Evolutionary conservation across 2,329 filamentous ascomycete species (phyloP).

Genomic region (Trichophyton rubrum): DNA sequence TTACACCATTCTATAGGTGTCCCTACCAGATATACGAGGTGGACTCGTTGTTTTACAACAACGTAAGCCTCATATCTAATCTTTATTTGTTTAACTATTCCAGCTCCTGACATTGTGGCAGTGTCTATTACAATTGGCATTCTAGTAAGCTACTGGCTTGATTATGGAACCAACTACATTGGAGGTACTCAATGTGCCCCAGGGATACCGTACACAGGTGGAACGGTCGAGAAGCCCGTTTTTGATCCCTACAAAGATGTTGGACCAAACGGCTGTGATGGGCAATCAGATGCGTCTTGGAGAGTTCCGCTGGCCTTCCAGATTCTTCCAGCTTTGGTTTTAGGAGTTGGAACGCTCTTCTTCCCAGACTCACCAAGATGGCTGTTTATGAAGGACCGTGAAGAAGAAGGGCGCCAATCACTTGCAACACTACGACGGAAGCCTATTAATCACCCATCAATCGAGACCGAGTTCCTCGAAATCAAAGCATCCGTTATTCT

Average conservation of each 20-base stretch:
- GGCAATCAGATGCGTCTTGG: conserved; percentile 39
- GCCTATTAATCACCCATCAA: conserved; percentile 31
- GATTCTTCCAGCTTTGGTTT: conserved; percentile 28
- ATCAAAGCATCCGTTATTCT: conserved; percentile 36
- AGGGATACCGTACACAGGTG: conserved; percentile 36
- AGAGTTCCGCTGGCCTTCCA: conserved; percentile 38
- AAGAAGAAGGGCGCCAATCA: conserved; percentile 37
- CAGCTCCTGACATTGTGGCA: conserved; percentile 14
- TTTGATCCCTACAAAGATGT: conserved; percentile 34
- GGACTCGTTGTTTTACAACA: conserved; percentile 29
- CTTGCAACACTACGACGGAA: conserved; percentile 39
- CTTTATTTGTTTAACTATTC: neutral
- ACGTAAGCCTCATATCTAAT: conserved; percentile 16
- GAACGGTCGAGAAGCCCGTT: conserved; percentile 24
- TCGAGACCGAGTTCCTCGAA: conserved; percentile 40
- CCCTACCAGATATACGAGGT: conserved; percentile 27
- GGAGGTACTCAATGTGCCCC: conserved; percentile 37
- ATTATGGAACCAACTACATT: conserved; percentile 37
- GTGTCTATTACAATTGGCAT: conserved; percentile 32
- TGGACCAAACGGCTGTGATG: conserved; percentile 35
- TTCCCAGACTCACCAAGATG: conserved; percentile 47
- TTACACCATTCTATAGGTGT: conserved; percentile 26
- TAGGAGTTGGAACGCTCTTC: conserved; percentile 34
- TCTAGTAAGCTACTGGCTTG: conserved; percentile 29
- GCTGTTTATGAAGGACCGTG: conserved; percentile 37